A percentile compares a stretch with the other conserved stretches of the same genome.
phyloP scores from a whole-genome alignment of 495 filamentous ascomycete species.

The Penicillium paxilli region DNA sequence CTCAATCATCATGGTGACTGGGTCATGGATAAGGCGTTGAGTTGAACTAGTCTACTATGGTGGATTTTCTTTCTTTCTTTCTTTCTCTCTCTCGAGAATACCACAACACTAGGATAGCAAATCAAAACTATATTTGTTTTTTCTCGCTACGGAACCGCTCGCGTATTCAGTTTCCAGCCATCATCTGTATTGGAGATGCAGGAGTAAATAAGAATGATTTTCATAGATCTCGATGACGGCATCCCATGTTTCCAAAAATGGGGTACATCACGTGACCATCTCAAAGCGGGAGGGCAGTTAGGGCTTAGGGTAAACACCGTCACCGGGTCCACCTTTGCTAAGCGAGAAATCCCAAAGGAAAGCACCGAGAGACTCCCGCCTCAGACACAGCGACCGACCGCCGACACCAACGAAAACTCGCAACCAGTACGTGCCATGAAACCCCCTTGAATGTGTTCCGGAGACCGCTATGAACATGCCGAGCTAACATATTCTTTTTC shows the following conservation, averaged over 20 bases:
- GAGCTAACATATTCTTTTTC: conserved; percentile 43
- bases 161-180: too few species aligned
- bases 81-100: too few species aligned
- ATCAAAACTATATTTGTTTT: too few species aligned
- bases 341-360: conserved; percentile 45
- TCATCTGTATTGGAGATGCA: too few species aligned
- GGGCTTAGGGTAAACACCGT: conserved; percentile 40
- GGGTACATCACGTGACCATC: conserved; percentile 8
- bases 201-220: too few species aligned
- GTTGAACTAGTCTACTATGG: background rate
- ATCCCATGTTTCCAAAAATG: background rate
- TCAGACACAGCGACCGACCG: conserved; percentile 48
- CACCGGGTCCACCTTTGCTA: conserved; percentile 44
- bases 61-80: too few species aligned
- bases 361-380: conserved; percentile 40
- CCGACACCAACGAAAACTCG: conserved; percentile 54
- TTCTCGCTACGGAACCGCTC: too few species aligned
- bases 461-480: conserved; percentile 13
- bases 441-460: conserved; percentile 11
- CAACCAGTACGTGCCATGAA: conserved; percentile 56
- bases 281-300: conserved; percentile 23
- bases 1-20: background rate
- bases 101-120: too few species aligned
- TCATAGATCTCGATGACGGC: conserved; percentile 3
- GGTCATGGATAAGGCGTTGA: background rate